Evolutionary conservation across 805 yeast genomes (phyloP), one percentile per base, ranked within the genome.

Genomic region (Cyberlindnera subsufficiens): DNA sequence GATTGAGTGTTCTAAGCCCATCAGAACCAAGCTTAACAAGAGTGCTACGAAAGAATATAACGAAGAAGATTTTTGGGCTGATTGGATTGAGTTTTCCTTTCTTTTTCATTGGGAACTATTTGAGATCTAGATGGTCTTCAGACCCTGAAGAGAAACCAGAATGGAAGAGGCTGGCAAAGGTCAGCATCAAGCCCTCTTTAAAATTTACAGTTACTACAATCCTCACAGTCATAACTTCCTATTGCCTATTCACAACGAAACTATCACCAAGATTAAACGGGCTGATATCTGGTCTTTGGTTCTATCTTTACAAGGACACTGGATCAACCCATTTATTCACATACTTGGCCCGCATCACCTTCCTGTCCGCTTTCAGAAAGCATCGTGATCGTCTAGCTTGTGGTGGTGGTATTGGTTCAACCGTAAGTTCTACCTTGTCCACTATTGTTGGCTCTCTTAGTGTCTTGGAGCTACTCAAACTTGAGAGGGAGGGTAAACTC

Each of bases 211-310:
- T 42, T 3, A 39, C 32, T 17, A 35, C 34, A 14, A 33, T 40
- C 2, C 20, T 44, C 30, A 34, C 40, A 11, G 16, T 39, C 5
- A 7, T 43, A 10, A 49, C 52, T 2, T 45, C 50, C 1, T 43
- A 42, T 34, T 6, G 33, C n/a, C 48, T 45, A n/a, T 20, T 43
- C 18, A 45, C 40, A 1, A 43, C 47, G 3, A 38, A 37, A 11
- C 16, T 45, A 3, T 11, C 35, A 10, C 47, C 43, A 18, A 41
- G 49, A n/a, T 6, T 42, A n/a, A 45, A 39, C 27, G 52, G 52
- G 1, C 27, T 45, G 30, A 35, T 49, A 18, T 43, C 52, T 10
- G 52, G 48, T 3, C 36, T 49, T 10, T 49, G 52, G 52, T 45
- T 45, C 41, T 30, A 31, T 19, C 25, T 36, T 6, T 42, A 45